Percentiles rank a stretch among this genome's conserved stretches.
Evolutionary conservation across 352 stramenopile species (phyloP).

Genomic region (Pseudoperonospora humuli): DNA sequence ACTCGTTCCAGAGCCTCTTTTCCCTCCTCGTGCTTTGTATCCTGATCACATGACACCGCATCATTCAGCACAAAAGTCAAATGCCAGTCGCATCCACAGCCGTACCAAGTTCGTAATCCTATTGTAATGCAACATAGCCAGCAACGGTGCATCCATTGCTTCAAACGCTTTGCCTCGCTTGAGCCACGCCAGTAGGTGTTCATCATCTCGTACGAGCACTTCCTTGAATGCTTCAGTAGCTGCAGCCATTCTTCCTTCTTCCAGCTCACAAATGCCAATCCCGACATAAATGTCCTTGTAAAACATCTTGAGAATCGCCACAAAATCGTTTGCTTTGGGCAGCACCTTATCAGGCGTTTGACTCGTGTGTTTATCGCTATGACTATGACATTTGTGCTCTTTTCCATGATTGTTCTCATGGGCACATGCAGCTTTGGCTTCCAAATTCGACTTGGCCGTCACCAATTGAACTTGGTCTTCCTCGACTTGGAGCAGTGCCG

Average conservation of each 20-base stretch:
- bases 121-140: slow-evolving; percentile 68
- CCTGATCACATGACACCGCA: slow-evolving; percentile 9
- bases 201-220: slow-evolving; percentile 46
- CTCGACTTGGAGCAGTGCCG: slow-evolving; percentile 28
- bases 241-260: slow-evolving; percentile 19
- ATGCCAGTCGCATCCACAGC: background rate
- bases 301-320: slow-evolving; percentile 58
- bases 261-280: slow-evolving; percentile 37
- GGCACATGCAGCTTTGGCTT: background rate
- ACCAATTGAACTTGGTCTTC: background rate
- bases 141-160: slow-evolving; percentile 38
- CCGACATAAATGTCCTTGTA: slow-evolving; percentile 57
- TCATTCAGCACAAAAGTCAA: background rate
- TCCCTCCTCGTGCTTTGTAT: slow-evolving; percentile 21
- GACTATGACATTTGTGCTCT: slow-evolving; percentile 5
- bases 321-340: slow-evolving; percentile 40
- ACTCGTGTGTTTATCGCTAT: slow-evolving; percentile 3
- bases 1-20: slow-evolving; percentile 27
- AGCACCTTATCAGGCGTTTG: slow-evolving; percentile 10
- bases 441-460: background rate
- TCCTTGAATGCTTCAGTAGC: slow-evolving; percentile 64
- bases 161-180: slow-evolving; percentile 51
- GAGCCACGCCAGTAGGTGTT: slow-evolving; percentile 40
- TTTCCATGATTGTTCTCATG: slow-evolving; percentile 4
- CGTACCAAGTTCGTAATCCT: slow-evolving; percentile 38